Evolutionary conservation across 2,329 filamentous ascomycete genomes (phyloP), one percentile per base, ranked within the genome.

Genomic region (Epichloe typhina): DNA sequence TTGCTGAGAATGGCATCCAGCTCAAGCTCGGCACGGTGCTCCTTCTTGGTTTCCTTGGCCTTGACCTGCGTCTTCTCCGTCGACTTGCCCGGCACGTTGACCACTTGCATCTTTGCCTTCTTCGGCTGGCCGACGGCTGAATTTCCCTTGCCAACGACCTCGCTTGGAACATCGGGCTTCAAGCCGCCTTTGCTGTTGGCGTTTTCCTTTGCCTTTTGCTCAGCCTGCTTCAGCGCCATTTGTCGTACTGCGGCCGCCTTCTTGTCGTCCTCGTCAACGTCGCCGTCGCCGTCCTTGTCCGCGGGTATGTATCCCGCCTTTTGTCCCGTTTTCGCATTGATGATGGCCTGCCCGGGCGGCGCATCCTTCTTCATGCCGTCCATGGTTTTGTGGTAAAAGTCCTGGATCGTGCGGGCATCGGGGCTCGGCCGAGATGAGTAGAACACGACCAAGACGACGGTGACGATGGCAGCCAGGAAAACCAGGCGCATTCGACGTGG

Each of bases 1-100:
- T 82, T 84, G 71, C 90, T 93, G 56, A 97, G 67, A 46, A 97
- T 95, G 7, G 68, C 66, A 61, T 88, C 84, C 55, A 97, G 68
- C 65, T 88, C 86, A 17, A 70, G 69, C 64, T 89, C 82, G 2
- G 85, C 80, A 50, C 82, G 75, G 50, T 79, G 74, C 50, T 83
- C 77, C 54, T 82, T 76, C 33, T 76, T 70, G 12, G 75, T 75
- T 64, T 81, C 74, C 54, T 65, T 61, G 33, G 58, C 59, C 41
- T 60, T 63, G 57, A 38, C 57, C 59, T 40, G 56, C n/a, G 38
- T 47, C 39, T 47, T 15, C 15, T 46, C 50, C 39, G 50, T 37
- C 41, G 50, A 8, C 49, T 51, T 43, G n/a, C 19, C 49, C 13
- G 46, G 35, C 11, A 40, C 46, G 26, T 40, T 50, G 9, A 31